phyloP scores from a whole-genome alignment of 208 protist species.

The Leishmania gerbilli region DNA sequence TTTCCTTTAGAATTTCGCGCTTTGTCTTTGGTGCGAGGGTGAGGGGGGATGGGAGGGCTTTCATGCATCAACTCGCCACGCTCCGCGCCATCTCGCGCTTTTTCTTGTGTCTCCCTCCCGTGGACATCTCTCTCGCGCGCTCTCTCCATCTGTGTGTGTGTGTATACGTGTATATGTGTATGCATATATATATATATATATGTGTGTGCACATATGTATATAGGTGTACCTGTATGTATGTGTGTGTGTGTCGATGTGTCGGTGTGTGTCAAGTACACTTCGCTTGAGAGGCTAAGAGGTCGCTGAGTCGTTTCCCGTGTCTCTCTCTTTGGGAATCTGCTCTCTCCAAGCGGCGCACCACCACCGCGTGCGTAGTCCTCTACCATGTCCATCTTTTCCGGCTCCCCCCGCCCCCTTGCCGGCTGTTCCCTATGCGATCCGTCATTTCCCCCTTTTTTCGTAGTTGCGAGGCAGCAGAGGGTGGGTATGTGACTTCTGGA shows the following conservation, averaged over 20 bases:
- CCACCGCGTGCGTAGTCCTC: background rate
- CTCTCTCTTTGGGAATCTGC: background rate
- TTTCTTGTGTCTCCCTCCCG: background rate
- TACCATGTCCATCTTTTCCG: background rate
- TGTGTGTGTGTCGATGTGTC: background rate
- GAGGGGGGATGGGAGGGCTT: background rate
- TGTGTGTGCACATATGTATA: background rate
- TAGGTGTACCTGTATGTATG: background rate
- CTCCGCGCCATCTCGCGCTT: background rate
- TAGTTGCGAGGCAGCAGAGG: background rate
- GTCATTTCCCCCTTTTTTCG: background rate
- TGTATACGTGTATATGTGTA: too few relatives aligned
- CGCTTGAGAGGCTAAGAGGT: background rate
- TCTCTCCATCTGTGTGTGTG: too few relatives aligned
- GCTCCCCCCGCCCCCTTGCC: background rate
- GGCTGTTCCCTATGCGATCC: background rate
- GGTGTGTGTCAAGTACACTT: background rate
- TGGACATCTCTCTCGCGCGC: background rate
- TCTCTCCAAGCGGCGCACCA: background rate
- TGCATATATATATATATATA: background rate
- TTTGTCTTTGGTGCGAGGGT: background rate
- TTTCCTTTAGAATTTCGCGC: background rate
- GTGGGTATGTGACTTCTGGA: background rate
- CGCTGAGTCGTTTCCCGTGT: background rate
- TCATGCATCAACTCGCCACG: background rate